Evolutionary conservation across 2,329 filamentous ascomycete genomes (phyloP), one percentile per base, ranked within the genome.

Genomic region (Monilinia laxa): DNA sequence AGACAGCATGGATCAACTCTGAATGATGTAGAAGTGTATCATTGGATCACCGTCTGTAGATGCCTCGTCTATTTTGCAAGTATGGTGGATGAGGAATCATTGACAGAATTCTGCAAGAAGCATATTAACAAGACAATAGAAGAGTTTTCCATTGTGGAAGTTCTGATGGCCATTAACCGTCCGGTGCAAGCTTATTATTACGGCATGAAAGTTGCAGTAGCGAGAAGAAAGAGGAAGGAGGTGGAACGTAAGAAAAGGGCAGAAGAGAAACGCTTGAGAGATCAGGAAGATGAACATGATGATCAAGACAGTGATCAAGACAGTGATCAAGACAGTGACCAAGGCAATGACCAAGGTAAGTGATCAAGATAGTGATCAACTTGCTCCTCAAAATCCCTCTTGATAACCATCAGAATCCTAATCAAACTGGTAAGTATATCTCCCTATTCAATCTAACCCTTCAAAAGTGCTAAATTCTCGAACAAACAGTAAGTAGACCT

Each of bases 1-100:
- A 58, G 63, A 49, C 63, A 65, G 12, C 63, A 65, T 23, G 38
- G 42, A 11, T 65, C 63, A 20, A 58, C 56, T 14, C 12, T 65
- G 1, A 55, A 65, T 23, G 54, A 49, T 16, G 63, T 60, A 18
- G 63, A 65, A 35, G 31, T 65, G 1, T n/a, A 49, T n/a, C 42
- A 60, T 12, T 65, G 63, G 63, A 52, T 65, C 6, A 51, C 54
- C 4, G 47, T 65, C 2, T 65, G 63, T 20, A 38, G 11, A 35
- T 38, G 31, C 4, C 4, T 65, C 5, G 54, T 65, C 25, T 3
- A 31, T 23, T 45, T 55, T 12, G 52, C 49, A 5, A 35, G 18
- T 31, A 35, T n/a, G 1, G 35, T 38, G 16, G 45, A 60, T 16
- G n/a, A 35, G 16, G 11, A 25, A 16, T 1, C 31, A 3, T 18